A percentile compares a stretch with the other conserved stretches of the same genome.
Evolutionary conservation across 208 protist genomes (phyloP).

Genomic region (Leishmania major): DNA sequence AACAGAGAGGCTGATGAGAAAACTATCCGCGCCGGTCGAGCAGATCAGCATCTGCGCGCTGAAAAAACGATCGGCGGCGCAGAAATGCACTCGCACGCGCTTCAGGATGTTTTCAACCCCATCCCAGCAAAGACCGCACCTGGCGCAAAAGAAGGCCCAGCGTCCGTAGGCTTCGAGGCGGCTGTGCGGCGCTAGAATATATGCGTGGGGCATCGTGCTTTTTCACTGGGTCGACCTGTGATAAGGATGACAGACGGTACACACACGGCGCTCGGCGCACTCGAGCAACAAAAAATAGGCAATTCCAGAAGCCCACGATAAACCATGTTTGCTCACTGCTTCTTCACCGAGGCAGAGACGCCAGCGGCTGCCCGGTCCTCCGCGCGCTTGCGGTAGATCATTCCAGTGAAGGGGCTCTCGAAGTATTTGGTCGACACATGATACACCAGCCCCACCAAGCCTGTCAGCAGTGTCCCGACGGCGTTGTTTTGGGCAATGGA

Average conservation of each 20-base stretch:
- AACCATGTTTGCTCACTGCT: not conserved
- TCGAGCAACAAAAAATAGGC: not conserved
- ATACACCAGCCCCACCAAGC: conserved; percentile 85
- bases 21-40: not conserved
- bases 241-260: not conserved
- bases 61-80: not conserved
- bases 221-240: not conserved
- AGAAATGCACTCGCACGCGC: not conserved
- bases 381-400: conserved; percentile 75
- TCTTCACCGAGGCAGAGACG: not conserved
- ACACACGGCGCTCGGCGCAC: not conserved
- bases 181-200: not conserved
- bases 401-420: conserved; percentile 88
- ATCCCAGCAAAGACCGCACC: not conserved
- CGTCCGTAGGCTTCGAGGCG: not conserved
- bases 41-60: not conserved
- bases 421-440: conserved; percentile 85
- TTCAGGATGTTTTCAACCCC: not conserved
- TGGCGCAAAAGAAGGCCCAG: not conserved
- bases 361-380: not conserved
- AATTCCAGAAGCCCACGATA: not conserved
- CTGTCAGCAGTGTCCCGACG: conserved; percentile 77
- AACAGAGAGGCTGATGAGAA: not conserved
- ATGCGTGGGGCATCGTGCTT: not conserved
- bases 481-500: conserved; percentile 63